Evolutionary conservation across 2,329 filamentous ascomycete genomes (phyloP), one percentile per base, ranked within the genome.

Genomic region (Ampelomyces quisqualis): DNA sequence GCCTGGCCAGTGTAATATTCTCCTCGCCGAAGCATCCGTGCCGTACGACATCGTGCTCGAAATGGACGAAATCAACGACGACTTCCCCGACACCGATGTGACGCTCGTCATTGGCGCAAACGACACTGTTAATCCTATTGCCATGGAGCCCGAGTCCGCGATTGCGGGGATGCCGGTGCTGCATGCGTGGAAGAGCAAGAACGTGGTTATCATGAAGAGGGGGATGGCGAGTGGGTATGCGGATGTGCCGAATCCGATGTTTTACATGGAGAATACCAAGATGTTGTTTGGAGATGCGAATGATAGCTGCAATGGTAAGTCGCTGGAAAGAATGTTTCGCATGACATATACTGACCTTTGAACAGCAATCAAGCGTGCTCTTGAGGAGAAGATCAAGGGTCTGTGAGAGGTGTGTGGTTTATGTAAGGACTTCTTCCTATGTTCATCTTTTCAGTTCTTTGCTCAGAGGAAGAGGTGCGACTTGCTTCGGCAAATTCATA

Each of bases 1-100:
- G 90, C 90, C 90, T 0, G 90, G 90, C 0, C 90, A 95, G 70
- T 95, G 89, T 72, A 95, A 95, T 60, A 89, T 95, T 3, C 75
- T 95, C 2, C 80, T 95, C 10, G 90, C 90, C 0, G 90, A 95
- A 67, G 90, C 90, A 1, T 85, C 80, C 22, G 90, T 95, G 20
- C 88, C 88, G 2, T 95, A 95, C 59, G 90, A 95, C 57, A 91
- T 95, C 40, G 89, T 95, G 19, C 77, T 94, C 31, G 89, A 95
- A 70, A 95, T 95, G 89, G 90, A 95, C 56, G 90, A 95, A 73
- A 94, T 95, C 71, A 95, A 95, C 67, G 89, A 94, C 49, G 89
- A 95, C 59, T 95, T 95, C 65, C 69, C 77, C 5, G 86, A 93
- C 19, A 94, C 90, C 0, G 90, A 95, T 58, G 75, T 95, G 7